Evolutionary conservation across 345 rosid species (phyloP).

Genomic region (Eucalyptus grandis): DNA sequence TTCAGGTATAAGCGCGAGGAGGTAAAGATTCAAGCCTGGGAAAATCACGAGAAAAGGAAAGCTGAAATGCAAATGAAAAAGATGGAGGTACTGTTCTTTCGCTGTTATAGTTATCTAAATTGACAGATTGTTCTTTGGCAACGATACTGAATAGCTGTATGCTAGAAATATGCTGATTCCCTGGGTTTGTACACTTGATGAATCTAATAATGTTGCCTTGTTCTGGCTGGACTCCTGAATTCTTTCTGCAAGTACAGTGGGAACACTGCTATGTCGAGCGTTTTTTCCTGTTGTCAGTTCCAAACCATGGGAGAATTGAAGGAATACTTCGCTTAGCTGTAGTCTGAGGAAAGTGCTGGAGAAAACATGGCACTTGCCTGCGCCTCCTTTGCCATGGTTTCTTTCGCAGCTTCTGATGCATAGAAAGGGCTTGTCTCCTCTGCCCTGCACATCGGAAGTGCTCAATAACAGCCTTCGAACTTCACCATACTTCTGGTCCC

Average conservation of each 20-base stretch:
- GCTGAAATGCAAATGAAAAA: conserved; percentile 93
- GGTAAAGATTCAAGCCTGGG: conserved; percentile 95
- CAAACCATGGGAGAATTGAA: neutral
- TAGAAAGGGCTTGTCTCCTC: neutral
- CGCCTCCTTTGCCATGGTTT: neutral
- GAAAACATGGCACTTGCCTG: neutral
- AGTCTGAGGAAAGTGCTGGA: neutral
- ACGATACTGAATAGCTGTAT: neutral
- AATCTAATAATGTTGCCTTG: neutral
- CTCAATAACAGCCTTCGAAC: neutral
- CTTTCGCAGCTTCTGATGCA: neutral
- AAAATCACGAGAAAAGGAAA: conserved; percentile 88
- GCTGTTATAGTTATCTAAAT: neutral
- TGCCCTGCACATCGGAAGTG: neutral
- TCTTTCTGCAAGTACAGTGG: neutral
- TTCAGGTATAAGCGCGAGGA: conserved; percentile 88
- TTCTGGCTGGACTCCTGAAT: neutral
- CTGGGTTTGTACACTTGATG: neutral
- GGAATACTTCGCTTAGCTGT: neutral
- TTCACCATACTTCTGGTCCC: neutral
- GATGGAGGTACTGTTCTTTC: conserved; percentile 47
- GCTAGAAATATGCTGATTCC: neutral
- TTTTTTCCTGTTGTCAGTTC: neutral
- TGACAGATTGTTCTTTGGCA: neutral
- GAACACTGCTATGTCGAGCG: neutral